Evolutionary conservation across 805 yeast genomes (phyloP).

Genomic region (Ogataea angusta): DNA sequence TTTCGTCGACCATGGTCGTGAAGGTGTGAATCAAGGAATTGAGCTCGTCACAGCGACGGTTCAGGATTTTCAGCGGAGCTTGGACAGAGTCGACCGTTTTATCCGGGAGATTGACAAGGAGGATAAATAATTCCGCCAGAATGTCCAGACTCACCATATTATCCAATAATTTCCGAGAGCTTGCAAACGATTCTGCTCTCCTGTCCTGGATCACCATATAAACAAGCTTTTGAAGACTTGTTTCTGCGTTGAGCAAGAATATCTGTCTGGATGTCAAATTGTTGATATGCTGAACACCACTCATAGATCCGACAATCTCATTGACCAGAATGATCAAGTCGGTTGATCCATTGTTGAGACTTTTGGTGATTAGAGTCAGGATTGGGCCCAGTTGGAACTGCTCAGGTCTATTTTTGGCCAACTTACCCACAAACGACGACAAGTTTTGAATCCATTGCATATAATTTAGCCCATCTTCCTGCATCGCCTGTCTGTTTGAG

Average conservation of each 20-base stretch:
- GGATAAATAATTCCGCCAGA: constrained; percentile 61
- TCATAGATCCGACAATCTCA: constrained; percentile 67
- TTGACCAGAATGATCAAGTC: constrained; percentile 61
- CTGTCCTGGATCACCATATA: constrained; percentile 57
- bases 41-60: constrained; percentile 71
- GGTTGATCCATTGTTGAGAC: constrained; percentile 56
- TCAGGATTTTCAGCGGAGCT: constrained; percentile 59
- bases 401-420: constrained; percentile 51
- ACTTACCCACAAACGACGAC: constrained; percentile 71
- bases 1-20: constrained; percentile 54
- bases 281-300: constrained; percentile 70
- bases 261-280: constrained; percentile 68
- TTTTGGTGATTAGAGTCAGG: constrained; percentile 55
- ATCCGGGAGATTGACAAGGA: constrained; percentile 50
- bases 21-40: constrained; percentile 63
- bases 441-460: constrained; percentile 84
- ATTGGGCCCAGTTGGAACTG: constrained; percentile 62
- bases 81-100: constrained; percentile 40
- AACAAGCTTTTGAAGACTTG: constrained; percentile 51
- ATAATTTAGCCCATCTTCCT: constrained; percentile 76
- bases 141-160: constrained; percentile 42
- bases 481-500: constrained; percentile 62
- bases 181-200: constrained; percentile 43
- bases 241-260: constrained; percentile 61
- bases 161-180: constrained; percentile 51